Percentiles rank a stretch among this genome's conserved stretches.
phyloP scores from a whole-genome alignment of 768 basidiomycete genomes.

The Amanita molliuscula region DNA sequence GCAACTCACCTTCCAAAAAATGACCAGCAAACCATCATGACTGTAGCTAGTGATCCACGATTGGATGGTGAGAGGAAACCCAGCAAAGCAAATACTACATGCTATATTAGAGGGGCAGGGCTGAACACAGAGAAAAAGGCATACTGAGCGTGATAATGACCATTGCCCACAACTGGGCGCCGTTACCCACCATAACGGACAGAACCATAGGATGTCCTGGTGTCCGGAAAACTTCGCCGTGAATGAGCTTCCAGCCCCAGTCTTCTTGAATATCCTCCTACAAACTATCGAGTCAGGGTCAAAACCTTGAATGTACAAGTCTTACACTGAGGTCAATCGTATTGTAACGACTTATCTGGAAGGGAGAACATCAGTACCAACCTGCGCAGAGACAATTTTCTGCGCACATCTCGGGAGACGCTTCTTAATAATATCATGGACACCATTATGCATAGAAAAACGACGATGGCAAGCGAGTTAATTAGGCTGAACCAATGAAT shows the following conservation, averaged over 20 bases:
- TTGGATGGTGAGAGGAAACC: conserved; percentile 96
- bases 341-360: conserved; percentile 88
- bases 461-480: conserved; percentile 85
- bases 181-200: conserved; percentile 85
- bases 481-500: conserved; percentile 97
- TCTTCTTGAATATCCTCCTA: conserved; percentile 97
- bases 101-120: not conserved
- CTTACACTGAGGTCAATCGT: conserved; percentile 82
- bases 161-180: conserved; percentile 81
- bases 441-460: conserved; percentile 91
- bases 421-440: conserved; percentile 81
- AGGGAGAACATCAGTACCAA: conserved; percentile 11
- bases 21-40: conserved; percentile 93
- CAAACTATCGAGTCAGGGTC: conserved; percentile 1
- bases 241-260: conserved; percentile 96
- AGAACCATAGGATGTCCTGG: conserved; percentile 71
- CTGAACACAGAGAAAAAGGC: not conserved
- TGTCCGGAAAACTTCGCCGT: conserved; percentile 90
- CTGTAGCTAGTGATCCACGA: conserved; percentile 86
- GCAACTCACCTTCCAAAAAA: conserved; percentile 69
- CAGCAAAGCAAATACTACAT: conserved; percentile 75
- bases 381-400: not conserved
- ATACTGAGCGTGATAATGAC: conserved; percentile 75
- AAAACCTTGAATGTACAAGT: conserved; percentile 2
- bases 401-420: conserved; percentile 76